phyloP scores from a whole-genome alignment of 139 green algal genomes.

The Pleodorina starrii region DNA sequence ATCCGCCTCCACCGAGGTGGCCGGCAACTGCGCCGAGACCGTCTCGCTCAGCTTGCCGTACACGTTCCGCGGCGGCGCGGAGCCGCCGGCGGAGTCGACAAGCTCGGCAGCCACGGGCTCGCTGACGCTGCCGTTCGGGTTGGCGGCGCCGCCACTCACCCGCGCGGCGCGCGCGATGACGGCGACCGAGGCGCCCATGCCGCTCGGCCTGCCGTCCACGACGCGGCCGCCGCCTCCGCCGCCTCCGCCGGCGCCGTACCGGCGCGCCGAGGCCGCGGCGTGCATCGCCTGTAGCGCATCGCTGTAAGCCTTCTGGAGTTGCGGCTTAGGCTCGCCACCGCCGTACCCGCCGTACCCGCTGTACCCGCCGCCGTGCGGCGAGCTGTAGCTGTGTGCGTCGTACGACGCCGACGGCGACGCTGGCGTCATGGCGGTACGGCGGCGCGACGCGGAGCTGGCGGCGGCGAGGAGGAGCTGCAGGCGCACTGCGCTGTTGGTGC shows the following conservation, averaged over 20 bases:
- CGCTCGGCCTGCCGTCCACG: not conserved
- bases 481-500: constrained; percentile 6
- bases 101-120: not conserved
- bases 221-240: not conserved
- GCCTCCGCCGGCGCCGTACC: not conserved
- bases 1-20: not conserved
- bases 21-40: not conserved
- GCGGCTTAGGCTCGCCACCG: not conserved
- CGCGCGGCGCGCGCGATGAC: not conserved
- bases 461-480: constrained; percentile 21
- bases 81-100: not conserved
- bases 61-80: not conserved
- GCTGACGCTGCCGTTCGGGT: not conserved
- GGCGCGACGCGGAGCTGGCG: constrained; percentile 19
- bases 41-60: not conserved
- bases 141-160: not conserved
- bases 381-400: not conserved
- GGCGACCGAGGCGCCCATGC: not conserved
- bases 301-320: not conserved
- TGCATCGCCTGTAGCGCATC: not conserved
- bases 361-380: no score
- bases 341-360: not conserved
- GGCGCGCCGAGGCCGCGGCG: not conserved
- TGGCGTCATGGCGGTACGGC: not conserved
- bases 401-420: constrained; percentile 4